Conservation (phyloP, 176 grass and related monocot species). For the Aechmea fasciata region DNA sequence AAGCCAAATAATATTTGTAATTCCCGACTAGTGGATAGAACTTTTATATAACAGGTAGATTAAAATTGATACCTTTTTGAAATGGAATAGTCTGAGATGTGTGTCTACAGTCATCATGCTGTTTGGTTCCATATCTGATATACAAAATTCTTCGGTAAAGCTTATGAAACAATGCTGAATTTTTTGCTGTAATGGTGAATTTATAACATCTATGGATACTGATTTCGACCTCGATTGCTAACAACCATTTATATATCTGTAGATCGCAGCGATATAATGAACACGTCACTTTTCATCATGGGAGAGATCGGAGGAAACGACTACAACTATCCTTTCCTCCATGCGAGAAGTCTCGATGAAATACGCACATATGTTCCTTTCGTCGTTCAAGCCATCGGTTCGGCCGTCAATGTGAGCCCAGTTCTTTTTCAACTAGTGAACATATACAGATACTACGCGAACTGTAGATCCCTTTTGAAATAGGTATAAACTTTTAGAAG, state of each 20-base stretch:
- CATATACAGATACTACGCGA: not conserved
- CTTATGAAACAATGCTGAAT: too few species aligned
- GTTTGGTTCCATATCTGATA: too few species aligned
- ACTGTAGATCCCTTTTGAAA: not conserved
- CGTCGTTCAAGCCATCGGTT: constrained; percentile 54
- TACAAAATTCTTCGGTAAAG: too few species aligned
- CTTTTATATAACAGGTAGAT: too few species aligned
- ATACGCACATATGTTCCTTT: constrained; percentile 55
- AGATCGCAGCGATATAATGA: constrained; percentile 32
- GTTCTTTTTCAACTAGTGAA: not conserved
- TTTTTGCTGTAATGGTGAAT: too few species aligned
- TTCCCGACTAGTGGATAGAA: too few species aligned
- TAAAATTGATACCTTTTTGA: too few species aligned
- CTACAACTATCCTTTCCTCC: constrained; percentile 61
- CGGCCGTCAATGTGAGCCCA: constrained; percentile 47
- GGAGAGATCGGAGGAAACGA: constrained; percentile 97
- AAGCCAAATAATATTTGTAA: too few species aligned
- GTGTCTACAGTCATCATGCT: too few species aligned
- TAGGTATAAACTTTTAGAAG: not conserved
- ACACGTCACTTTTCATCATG: constrained; percentile 53
- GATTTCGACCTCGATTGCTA: too few species aligned
- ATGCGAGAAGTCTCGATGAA: constrained; percentile 30
- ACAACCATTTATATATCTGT: constrained; percentile 1
- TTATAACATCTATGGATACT: too few species aligned
- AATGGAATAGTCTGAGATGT: too few species aligned